Conservation (phyloP, 1,284 basidiomycete species). For the Fistulina hepatica region DNA sequence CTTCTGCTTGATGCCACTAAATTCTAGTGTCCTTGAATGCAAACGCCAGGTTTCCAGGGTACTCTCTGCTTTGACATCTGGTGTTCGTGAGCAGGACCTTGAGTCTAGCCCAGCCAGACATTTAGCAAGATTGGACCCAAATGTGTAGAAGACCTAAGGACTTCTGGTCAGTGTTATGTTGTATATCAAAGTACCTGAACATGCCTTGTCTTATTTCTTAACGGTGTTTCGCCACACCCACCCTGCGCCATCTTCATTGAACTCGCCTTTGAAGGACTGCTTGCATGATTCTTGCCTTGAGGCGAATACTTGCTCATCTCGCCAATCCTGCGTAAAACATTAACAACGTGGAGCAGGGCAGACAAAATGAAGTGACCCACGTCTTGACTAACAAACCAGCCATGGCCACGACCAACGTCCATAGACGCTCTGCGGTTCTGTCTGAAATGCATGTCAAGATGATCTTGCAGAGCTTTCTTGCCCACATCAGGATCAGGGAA, state of each 20-base stretch:
- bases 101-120: too few species aligned
- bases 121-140: too few species aligned
- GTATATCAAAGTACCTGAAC: too few species aligned
- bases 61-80: too few species aligned
- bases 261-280: slow-evolving; percentile 87
- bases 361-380: slow-evolving; percentile 37
- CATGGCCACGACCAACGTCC: slow-evolving; percentile 77
- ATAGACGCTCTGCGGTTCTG: slow-evolving; percentile 86
- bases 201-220: slow-evolving; percentile 68
- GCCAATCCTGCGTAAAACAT: slow-evolving; percentile 62
- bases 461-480: slow-evolving; percentile 75
- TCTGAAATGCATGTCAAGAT: slow-evolving; percentile 96
- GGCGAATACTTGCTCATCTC: slow-evolving; percentile 33
- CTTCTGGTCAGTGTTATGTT: too few species aligned
- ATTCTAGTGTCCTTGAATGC: too few species aligned
- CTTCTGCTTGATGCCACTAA: too few species aligned
- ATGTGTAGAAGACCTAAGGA: too few species aligned
- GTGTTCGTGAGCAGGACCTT: too few species aligned
- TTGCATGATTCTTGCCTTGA: slow-evolving; percentile 76
- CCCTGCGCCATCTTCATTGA: slow-evolving; percentile 93
- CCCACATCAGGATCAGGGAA: slow-evolving; percentile 66
- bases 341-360: slow-evolving; percentile 12
- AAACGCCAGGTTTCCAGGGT: too few species aligned
- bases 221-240: slow-evolving; percentile 97
- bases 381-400: slow-evolving; percentile 82